Percentiles rank a stretch among this genome's conserved stretches.
phyloP scores from a whole-genome alignment of 164 flowering plant species.

The Taxillus chinensis region DNA sequence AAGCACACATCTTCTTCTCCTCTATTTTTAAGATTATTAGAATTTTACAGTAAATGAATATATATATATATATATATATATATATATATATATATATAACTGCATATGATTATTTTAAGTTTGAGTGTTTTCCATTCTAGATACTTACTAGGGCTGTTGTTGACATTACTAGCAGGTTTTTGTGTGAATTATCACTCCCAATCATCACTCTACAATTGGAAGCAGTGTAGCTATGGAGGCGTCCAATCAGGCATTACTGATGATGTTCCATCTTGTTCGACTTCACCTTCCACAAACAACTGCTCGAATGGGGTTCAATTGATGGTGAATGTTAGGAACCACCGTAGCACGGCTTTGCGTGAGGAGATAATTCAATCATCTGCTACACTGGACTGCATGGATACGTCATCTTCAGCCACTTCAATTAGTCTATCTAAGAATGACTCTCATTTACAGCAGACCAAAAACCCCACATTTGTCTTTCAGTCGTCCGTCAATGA shows the following conservation, averaged over 20 bases:
- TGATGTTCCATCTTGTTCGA: conserved; percentile 80
- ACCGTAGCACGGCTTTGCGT: conserved; percentile 17
- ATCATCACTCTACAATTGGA: conserved; percentile 35
- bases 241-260: conserved; percentile 63
- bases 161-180: too few species aligned
- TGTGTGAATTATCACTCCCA: too few species aligned
- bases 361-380: conserved; percentile 67
- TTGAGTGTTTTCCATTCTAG: too few species aligned
- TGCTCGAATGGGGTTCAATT: conserved; percentile 34
- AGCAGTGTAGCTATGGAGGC: conserved; percentile 30
- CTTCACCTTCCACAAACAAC: conserved; percentile 79
- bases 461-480: conserved; percentile 31
- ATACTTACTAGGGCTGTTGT: too few species aligned
- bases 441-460: conserved; percentile 50
- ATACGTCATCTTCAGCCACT: conserved; percentile 84
- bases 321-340: conserved; percentile 24
- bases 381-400: conserved; percentile 62
- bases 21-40: too few species aligned
- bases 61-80: too few species aligned
- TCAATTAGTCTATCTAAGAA: conserved; percentile 67
- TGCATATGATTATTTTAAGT: too few species aligned
- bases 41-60: too few species aligned
- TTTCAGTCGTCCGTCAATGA: conserved; percentile 44
- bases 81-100: too few species aligned
- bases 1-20: too few species aligned